Conservation (phyloP, 305 asterid genomes). For the Lippia alba region DNA sequence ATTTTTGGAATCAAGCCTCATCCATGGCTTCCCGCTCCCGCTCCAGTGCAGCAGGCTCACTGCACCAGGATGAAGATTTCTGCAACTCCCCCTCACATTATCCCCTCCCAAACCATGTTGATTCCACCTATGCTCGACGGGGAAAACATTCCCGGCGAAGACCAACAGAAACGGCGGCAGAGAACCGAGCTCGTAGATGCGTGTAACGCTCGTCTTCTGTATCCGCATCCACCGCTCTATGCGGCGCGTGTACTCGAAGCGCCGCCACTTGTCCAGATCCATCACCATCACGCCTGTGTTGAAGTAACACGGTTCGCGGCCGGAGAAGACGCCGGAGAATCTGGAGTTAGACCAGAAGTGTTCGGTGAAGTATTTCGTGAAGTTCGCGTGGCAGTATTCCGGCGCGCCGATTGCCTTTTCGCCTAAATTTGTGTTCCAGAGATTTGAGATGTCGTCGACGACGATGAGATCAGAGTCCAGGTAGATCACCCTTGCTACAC, state of each 20-base stretch:
- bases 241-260: conserved; percentile 67
- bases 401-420: conserved; percentile 79
- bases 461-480: conserved; percentile 84
- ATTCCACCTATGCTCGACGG: conserved; percentile 87
- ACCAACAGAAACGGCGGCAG: conserved; percentile 76
- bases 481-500: conserved; percentile 72
- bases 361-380: conserved; percentile 70
- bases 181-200: conserved; percentile 87
- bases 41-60: conserved; percentile 93
- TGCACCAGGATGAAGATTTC: conserved; percentile 81
- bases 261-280: conserved; percentile 81
- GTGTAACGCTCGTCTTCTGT: conserved; percentile 62
- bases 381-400: conserved; percentile 83
- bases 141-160: conserved; percentile 84
- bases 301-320: conserved; percentile 68
- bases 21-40: conserved; percentile 92
- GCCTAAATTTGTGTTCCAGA: conserved; percentile 65
- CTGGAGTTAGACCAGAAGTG: conserved; percentile 65
- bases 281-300: conserved; percentile 91
- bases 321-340: conserved; percentile 53
- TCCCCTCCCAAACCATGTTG: conserved; percentile 93
- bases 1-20: conserved; percentile 69
- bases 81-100: conserved; percentile 79
- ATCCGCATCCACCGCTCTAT: conserved; percentile 90
- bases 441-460: conserved; percentile 73